A percentile compares a stretch with the other conserved stretches of the same genome.
Conservation (phyloP, 495 filamentous ascomycete genomes). For the Xylaria bambusicola region DNA sequence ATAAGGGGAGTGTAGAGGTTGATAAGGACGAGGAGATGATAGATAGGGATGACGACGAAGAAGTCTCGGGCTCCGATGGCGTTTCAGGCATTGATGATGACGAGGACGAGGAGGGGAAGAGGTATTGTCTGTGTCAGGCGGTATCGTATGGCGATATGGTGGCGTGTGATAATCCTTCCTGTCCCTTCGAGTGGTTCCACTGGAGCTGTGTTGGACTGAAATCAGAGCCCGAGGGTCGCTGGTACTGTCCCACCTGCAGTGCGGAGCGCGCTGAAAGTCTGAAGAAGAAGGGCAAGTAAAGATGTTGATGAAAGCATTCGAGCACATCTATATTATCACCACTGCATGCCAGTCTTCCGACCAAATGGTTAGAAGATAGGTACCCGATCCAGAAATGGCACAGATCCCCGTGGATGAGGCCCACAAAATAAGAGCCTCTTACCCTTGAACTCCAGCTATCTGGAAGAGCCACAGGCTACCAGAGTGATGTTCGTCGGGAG, state of each 20-base stretch:
- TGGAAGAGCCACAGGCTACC: too few relatives aligned
- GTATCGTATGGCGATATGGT: constrained; percentile 98
- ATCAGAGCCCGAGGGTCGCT: constrained; percentile 84
- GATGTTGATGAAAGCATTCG: background rate
- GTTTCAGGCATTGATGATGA: constrained; percentile 76
- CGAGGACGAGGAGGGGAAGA: constrained; percentile 81
- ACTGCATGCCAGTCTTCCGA: too few relatives aligned
- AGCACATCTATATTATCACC: too few relatives aligned
- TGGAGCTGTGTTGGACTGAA: constrained; percentile 92
- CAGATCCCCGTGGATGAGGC: too few relatives aligned
- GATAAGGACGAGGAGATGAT: constrained; percentile 42
- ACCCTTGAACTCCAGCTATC: too few relatives aligned
- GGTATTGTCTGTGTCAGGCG: constrained; percentile 91
- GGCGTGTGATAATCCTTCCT: constrained; percentile 91
- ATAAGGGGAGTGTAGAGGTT: constrained; percentile 21
- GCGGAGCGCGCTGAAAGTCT: constrained; percentile 51
- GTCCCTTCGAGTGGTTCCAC: constrained; percentile 97
- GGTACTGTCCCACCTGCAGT: constrained; percentile 84
- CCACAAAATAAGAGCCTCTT: too few relatives aligned
- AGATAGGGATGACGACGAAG: constrained; percentile 55
- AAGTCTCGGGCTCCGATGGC: constrained; percentile 62
- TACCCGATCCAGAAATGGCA: too few relatives aligned
- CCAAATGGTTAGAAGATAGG: too few relatives aligned
- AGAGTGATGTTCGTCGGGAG: too few relatives aligned
- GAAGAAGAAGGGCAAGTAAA: constrained; percentile 44